Percentiles rank a stretch among this genome's conserved stretches.
Conservation (phyloP, 768 basidiomycete genomes). For the Crepidotus variabilis region DNA sequence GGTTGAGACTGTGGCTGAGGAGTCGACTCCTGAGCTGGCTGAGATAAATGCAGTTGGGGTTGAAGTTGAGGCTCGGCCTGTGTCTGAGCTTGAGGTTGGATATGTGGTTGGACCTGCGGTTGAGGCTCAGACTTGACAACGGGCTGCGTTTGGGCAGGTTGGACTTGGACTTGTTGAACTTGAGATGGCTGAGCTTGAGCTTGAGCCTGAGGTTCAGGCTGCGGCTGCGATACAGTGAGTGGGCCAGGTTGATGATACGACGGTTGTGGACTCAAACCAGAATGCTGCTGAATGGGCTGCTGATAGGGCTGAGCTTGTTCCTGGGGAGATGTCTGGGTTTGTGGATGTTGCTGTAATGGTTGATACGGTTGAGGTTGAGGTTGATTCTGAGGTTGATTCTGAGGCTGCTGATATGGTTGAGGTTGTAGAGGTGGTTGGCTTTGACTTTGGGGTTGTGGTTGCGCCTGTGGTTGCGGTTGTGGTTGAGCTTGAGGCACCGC, state of each 20-base stretch:
- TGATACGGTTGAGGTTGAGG: conserved; percentile 13
- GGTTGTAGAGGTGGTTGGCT: conserved; percentile 3
- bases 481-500: conserved; percentile 9
- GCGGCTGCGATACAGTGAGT: not conserved
- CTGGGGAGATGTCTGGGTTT: conserved; percentile 27
- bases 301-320: conserved; percentile 16
- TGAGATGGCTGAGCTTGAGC: conserved; percentile 15
- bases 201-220: conserved; percentile 7
- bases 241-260: conserved; percentile 5
- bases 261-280: not conserved
- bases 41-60: conserved; percentile 14
- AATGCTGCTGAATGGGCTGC: conserved; percentile 13
- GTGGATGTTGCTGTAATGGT: conserved; percentile 20
- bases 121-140: conserved; percentile 22
- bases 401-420: conserved; percentile 7
- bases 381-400: conserved; percentile 10
- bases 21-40: conserved; percentile 9
- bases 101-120: conserved; percentile 23
- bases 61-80: conserved; percentile 22
- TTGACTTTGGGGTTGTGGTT: conserved; percentile 15
- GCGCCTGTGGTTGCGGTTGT: conserved; percentile 15
- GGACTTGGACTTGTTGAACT: no score
- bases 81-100: conserved; percentile 13
- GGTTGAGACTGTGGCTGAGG: conserved; percentile 13
- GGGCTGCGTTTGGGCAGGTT: conserved; percentile 9